Percentiles rank a stretch among this genome's conserved stretches.
phyloP scores from a whole-genome alignment of 2,329 filamentous ascomycete species.

The Coniella vitis region DNA sequence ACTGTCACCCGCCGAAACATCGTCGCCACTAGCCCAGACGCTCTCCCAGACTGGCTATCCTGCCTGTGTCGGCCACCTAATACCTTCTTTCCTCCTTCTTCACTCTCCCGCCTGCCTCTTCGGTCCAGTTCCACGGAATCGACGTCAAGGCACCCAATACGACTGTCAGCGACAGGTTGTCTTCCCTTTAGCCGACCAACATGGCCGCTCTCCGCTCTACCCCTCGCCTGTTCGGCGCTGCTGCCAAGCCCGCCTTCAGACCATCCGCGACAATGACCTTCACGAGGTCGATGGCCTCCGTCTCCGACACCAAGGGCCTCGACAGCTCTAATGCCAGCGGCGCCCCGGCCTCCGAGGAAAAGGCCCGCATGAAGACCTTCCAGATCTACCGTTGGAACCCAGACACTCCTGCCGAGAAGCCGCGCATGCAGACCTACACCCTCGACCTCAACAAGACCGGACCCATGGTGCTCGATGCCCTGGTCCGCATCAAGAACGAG shows the following conservation, averaged over 20 bases:
- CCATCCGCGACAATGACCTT: conserved; percentile 32
- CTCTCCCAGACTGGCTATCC: not conserved
- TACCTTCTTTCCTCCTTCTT: not conserved
- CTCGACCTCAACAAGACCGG: conserved; percentile 98
- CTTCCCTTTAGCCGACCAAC: conserved; percentile 19
- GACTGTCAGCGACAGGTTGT: not conserved
- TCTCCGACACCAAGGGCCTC: conserved; percentile 41
- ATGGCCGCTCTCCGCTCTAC: conserved; percentile 59
- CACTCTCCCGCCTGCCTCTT: not conserved
- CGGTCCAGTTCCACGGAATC: not conserved
- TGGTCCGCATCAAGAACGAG: conserved; percentile 99
- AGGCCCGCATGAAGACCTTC: conserved; percentile 82
- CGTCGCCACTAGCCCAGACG: conserved; percentile 8
- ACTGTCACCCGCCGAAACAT: not conserved
- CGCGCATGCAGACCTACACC: conserved; percentile 89
- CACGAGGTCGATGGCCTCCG: conserved; percentile 47
- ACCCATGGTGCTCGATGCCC: conserved; percentile 93
- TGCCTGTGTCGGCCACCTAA: not conserved
- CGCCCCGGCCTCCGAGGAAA: conserved; percentile 48
- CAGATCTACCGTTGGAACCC: conserved; percentile 99
- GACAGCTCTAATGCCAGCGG: conserved; percentile 10
- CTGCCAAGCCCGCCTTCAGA: conserved; percentile 35
- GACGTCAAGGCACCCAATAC: not conserved
- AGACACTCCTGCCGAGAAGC: conserved; percentile 86
- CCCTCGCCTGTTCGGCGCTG: conserved; percentile 44